Percentiles rank a stretch among this genome's conserved stretches.
Evolutionary conservation across 176 grass and related monocot species (phyloP).

Genomic region (Cenchrus fungigraminus): DNA sequence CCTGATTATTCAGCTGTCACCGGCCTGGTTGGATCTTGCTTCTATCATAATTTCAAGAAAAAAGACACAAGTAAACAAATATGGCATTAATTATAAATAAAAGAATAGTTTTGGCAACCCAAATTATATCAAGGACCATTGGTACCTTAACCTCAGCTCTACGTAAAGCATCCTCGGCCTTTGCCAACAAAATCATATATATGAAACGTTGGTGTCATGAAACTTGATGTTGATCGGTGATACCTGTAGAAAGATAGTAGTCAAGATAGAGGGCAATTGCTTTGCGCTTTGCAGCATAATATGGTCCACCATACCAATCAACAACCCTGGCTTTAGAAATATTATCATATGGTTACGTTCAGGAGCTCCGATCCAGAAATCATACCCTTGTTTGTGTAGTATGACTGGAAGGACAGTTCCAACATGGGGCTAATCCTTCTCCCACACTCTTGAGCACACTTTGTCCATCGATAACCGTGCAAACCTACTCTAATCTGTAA

Average conservation of each 20-base stretch:
- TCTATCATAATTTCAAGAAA: background rate
- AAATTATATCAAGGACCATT: background rate
- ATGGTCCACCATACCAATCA: background rate
- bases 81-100: background rate
- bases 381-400: background rate
- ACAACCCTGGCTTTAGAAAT: background rate
- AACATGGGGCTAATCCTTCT: background rate
- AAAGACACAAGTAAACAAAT: background rate
- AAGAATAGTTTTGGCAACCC: background rate
- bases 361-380: too few species aligned
- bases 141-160: background rate
- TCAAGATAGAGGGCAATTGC: background rate
- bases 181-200: background rate
- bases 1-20: too few species aligned
- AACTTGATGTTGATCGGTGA: background rate
- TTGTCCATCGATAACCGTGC: background rate
- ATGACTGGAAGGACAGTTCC: background rate
- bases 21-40: background rate
- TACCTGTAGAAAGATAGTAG: background rate
- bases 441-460: background rate
- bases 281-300: background rate
- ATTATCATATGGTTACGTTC: background rate
- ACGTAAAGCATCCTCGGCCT: background rate
- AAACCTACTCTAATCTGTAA: background rate
- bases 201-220: background rate